Evolutionary conservation across 1,284 basidiomycete species (phyloP).

Genomic region (Laetiporus sulphureus): DNA sequence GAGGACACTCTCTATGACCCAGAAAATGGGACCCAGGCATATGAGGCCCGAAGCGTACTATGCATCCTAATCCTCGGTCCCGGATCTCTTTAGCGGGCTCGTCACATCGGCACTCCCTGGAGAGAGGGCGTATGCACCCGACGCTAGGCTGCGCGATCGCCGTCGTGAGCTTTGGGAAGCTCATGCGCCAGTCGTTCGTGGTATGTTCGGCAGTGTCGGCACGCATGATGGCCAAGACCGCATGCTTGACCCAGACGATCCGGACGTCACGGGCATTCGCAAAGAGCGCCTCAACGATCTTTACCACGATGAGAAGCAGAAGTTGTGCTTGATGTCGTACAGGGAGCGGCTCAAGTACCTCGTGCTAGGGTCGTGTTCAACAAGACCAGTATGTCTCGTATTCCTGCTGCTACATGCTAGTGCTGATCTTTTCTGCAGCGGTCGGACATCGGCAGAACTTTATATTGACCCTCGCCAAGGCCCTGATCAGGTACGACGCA

Average conservation of each 20-base stretch:
- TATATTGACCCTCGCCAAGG: slow-evolving; percentile 54
- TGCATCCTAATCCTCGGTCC: neutral
- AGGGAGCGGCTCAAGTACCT: slow-evolving; percentile 55
- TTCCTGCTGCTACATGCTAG: neutral
- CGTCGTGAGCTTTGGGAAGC: neutral
- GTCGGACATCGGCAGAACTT: slow-evolving; percentile 54
- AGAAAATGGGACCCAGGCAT: neutral
- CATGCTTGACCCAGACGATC: slow-evolving; percentile 27
- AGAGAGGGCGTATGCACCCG: too few species aligned
- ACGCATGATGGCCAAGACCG: slow-evolving; percentile 7
- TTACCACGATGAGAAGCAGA: slow-evolving; percentile 51
- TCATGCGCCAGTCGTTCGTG: slow-evolving; percentile 1
- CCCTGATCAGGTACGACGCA: slow-evolving; percentile 60
- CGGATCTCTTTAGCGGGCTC: neutral
- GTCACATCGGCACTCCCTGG: neutral
- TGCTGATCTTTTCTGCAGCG: slow-evolving; percentile 27
- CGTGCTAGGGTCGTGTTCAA: slow-evolving; percentile 65
- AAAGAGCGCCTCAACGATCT: slow-evolving; percentile 44
- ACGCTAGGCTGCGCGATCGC: neutral
- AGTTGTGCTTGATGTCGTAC: slow-evolving; percentile 57
- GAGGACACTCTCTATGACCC: neutral
- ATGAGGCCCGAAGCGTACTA: slow-evolving; percentile 29
- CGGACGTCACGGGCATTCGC: slow-evolving; percentile 22
- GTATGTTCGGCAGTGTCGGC: slow-evolving; percentile 7
- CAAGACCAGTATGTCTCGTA: slow-evolving; percentile 44